Conservation (phyloP, 176 grass and related monocot genomes). For the Luzula sylvatica region DNA sequence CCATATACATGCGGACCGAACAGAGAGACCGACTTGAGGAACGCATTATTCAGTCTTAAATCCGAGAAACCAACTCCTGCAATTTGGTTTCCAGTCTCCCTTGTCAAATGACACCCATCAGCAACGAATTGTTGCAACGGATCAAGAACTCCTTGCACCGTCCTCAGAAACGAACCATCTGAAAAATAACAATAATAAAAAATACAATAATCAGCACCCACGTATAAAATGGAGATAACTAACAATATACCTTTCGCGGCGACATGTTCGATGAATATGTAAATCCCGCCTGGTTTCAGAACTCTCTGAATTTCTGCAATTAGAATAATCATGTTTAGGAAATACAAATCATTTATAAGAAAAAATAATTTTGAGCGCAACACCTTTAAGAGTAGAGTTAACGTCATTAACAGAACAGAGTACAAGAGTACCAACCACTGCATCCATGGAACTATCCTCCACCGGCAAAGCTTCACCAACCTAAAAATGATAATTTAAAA, state of each 20-base stretch:
- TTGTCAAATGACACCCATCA: slow-evolving; percentile 68
- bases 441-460: slow-evolving; percentile 67
- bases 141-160: slow-evolving; percentile 48
- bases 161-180: slow-evolving; percentile 66
- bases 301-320: slow-evolving; percentile 68
- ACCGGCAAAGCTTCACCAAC: slow-evolving; percentile 65
- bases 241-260: slow-evolving; percentile 42
- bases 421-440: slow-evolving; percentile 64
- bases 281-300: slow-evolving; percentile 63
- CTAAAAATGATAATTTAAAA: slow-evolving; percentile 28
- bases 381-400: slow-evolving; percentile 48
- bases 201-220: background rate
- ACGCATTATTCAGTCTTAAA: slow-evolving; percentile 28
- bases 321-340: background rate
- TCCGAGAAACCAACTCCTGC: slow-evolving; percentile 41
- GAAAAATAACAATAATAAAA: background rate
- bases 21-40: slow-evolving; percentile 34
- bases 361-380: background rate
- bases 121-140: slow-evolving; percentile 56
- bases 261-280: slow-evolving; percentile 82
- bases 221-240: background rate
- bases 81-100: slow-evolving; percentile 59
- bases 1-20: slow-evolving; percentile 79
- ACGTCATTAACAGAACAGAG: slow-evolving; percentile 67
- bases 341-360: background rate